Evolutionary conservation across 2,329 filamentous ascomycete species (phyloP).

Genomic region (Teratosphaeria viscida): DNA sequence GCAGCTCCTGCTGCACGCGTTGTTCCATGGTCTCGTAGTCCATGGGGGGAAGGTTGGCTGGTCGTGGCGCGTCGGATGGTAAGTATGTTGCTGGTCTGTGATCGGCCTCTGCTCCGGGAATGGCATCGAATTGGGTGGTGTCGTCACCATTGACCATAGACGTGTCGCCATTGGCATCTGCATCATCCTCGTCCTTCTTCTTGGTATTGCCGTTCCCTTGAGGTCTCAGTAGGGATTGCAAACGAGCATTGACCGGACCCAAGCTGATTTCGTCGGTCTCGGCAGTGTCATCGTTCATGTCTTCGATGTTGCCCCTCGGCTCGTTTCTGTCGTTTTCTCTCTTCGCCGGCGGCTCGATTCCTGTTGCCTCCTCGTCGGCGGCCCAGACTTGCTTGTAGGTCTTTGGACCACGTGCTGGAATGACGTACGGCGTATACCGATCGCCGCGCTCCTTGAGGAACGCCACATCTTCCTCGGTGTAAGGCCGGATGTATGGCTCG

Average conservation of each 20-base stretch:
- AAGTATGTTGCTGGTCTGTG: constrained; percentile 61
- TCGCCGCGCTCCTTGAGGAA: constrained; percentile 84
- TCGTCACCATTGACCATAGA: constrained; percentile 33
- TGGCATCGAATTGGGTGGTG: constrained; percentile 17
- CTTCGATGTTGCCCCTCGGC: constrained; percentile 72
- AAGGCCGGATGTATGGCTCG: constrained; percentile 80
- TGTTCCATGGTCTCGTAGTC: constrained; percentile 85
- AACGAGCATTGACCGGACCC: constrained; percentile 71
- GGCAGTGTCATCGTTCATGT: constrained; percentile 73
- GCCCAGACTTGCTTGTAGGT: constrained; percentile 89
- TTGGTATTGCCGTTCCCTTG: constrained; percentile 43
- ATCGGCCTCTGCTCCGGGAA: constrained; percentile 19
- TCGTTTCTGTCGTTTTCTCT: constrained; percentile 63
- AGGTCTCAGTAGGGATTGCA: constrained; percentile 71
- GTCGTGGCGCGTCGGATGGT: constrained; percentile 31
- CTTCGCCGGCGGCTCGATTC: constrained; percentile 58
- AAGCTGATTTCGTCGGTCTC: constrained; percentile 85
- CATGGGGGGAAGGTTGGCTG: constrained; percentile 40
- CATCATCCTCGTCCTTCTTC: constrained; percentile 42
- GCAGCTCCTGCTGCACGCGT: constrained; percentile 80
- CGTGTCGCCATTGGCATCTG: constrained; percentile 35
- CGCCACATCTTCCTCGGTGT: constrained; percentile 86
- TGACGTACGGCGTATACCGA: constrained; percentile 69
- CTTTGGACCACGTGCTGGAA: constrained; percentile 72
- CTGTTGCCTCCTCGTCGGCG: constrained; percentile 77